These are phyloP conservation scores for Globisporangium orthogonon DNA, from an alignment of 352 stramenopile species.

Conservation along the genomic window DNA sequence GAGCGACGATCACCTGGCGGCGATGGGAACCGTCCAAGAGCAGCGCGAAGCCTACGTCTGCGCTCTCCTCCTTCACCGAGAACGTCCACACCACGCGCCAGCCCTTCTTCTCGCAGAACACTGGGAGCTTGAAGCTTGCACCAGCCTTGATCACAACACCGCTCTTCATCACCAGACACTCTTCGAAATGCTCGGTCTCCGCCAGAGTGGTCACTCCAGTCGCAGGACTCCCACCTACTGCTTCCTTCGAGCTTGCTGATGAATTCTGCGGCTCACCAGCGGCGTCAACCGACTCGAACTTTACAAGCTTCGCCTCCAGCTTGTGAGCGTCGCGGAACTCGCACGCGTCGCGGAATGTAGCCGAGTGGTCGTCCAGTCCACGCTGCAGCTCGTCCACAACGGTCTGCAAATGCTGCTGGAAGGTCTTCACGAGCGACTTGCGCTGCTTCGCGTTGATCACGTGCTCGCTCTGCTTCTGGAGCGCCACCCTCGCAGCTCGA, in stretches of 20 bases:
- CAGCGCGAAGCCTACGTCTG: constrained; percentile 55
- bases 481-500: constrained; percentile 19
- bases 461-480: constrained; percentile 33
- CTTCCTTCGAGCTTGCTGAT: not conserved
- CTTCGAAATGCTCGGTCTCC: constrained; percentile 28
- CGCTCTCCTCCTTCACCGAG: constrained; percentile 56
- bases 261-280: constrained; percentile 1
- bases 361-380: constrained; percentile 48
- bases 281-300: not conserved
- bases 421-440: constrained; percentile 30
- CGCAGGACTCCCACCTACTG: not conserved
- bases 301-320: not conserved
- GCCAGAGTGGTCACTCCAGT: not conserved
- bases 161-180: constrained; percentile 66
- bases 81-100: constrained; percentile 82
- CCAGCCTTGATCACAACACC: constrained; percentile 79
- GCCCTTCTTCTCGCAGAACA: constrained; percentile 56
- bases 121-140: constrained; percentile 54
- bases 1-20: constrained; percentile 19
- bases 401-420: constrained; percentile 26
- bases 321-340: constrained; percentile 38
- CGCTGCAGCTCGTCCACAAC: constrained; percentile 45
- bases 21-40: constrained; percentile 9
- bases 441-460: constrained; percentile 31
- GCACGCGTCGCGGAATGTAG: constrained; percentile 54